A percentile compares a stretch with the other conserved stretches of the same genome.
These are phyloP conservation scores for Populus trichocarpa DNA, from an alignment of 441 rosid genomes.

Conservation along the genomic window DNA sequence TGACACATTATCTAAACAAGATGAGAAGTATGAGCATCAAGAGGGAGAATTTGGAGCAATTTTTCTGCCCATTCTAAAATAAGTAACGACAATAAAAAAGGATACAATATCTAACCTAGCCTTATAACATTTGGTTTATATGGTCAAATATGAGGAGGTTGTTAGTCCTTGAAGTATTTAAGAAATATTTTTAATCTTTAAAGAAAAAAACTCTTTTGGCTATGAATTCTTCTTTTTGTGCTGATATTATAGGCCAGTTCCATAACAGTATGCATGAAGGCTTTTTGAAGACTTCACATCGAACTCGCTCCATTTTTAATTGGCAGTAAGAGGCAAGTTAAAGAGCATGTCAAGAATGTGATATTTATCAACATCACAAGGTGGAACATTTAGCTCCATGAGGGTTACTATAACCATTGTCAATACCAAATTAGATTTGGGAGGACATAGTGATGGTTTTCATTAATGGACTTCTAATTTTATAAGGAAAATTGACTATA, in stretches of 20 bases:
- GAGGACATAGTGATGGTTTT: neutral
- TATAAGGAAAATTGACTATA: neutral
- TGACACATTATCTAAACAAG: neutral
- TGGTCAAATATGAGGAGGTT: too few relatives aligned
- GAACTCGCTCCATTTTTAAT: neutral
- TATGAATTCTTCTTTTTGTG: too few relatives aligned
- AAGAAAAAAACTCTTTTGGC: neutral
- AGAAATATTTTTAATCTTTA: too few relatives aligned
- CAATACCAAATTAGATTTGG: neutral
- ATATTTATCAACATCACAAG: neutral
- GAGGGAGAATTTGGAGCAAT: too few relatives aligned
- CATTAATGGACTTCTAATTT: neutral
- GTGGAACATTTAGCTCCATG: neutral
- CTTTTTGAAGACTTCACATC: neutral
- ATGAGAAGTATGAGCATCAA: neutral
- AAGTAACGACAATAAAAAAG: too few relatives aligned
- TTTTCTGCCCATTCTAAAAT: too few relatives aligned
- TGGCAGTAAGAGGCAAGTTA: neutral
- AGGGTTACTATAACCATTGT: neutral
- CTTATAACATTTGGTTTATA: neutral
- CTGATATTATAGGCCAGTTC: too few relatives aligned
- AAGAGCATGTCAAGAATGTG: neutral
- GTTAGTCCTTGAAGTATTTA: too few relatives aligned
- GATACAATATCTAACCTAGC: too few relatives aligned
- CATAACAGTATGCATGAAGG: neutral